Conservation (phyloP, 1,284 basidiomycete genomes). For the Ceratobasidium sp. region DNA sequence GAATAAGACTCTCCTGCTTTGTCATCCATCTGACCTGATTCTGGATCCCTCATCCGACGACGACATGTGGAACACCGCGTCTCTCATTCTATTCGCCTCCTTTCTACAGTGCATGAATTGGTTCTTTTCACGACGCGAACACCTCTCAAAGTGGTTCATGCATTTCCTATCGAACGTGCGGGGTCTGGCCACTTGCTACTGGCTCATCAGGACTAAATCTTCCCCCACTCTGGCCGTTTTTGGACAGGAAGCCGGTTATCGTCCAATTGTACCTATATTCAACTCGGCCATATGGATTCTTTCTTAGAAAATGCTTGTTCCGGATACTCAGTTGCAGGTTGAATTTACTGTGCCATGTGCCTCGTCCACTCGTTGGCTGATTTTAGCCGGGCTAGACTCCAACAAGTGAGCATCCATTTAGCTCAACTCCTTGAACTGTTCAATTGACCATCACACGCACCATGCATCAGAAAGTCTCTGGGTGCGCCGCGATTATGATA, state of each 20-base stretch:
- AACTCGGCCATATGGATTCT: slow-evolving; percentile 8
- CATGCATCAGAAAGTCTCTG: not conserved
- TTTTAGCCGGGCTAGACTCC: not conserved
- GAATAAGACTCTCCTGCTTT: too few relatives aligned
- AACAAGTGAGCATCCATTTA: slow-evolving; percentile 2
- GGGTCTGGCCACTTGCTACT: too few relatives aligned
- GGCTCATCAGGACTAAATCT: too few relatives aligned
- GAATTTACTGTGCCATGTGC: slow-evolving; percentile 14
- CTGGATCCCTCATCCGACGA: too few relatives aligned
- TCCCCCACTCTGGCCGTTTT: not conserved
- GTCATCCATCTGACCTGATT: not conserved
- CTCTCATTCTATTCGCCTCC: too few relatives aligned
- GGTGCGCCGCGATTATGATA: not conserved
- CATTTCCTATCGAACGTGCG: too few relatives aligned
- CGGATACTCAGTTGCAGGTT: not conserved
- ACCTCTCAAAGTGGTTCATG: too few relatives aligned
- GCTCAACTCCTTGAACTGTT: not conserved
- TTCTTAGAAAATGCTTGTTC: not conserved
- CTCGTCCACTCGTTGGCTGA: not conserved
- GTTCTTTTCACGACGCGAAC: too few relatives aligned
- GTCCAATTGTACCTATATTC: not conserved
- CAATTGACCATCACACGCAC: slow-evolving; percentile 4
- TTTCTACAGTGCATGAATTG: too few relatives aligned
- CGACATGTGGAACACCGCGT: too few relatives aligned
- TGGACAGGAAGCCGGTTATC: slow-evolving; percentile 16